Evolutionary conservation across 176 grass and related monocot species (phyloP), one percentile per base, ranked within the genome.

Genomic region (Oryza glumipatula): DNA sequence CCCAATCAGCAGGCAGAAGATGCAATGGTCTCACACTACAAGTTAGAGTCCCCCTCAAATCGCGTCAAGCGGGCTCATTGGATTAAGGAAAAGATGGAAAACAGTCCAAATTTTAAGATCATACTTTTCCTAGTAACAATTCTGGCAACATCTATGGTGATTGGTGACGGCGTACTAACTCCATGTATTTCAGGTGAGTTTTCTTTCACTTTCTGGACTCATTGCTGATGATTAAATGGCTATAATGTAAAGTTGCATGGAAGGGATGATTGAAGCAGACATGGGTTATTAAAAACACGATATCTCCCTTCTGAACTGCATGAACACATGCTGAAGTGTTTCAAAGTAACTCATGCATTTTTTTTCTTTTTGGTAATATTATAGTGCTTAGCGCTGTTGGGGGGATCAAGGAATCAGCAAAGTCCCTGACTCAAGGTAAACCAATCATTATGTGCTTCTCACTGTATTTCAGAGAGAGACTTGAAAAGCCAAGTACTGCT

Each of bases 141-240:
- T 51, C 77, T 95, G 21, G 93, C 86, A 39, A 95, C 93, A 75
- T 92, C 90, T 17, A 95, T 95, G 93, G 93, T 95, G 63, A 95
- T 95, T 76, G 93, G 93, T 52, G 93, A 95, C 45, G 90, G 93
- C 35, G 86, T 95, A 36, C 73, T 93, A 64, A 95, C 93, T 78
- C 93, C 90, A 78, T 90, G 71, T 71, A 93, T 93, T 8, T 95
- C 93, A 86, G 93, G 93, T 91, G 39, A 72, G 44, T 70, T 64
- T 26, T 47, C 52, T 69, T 78, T 24, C 33, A 4, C 76, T 86
- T 69, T 24, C 8, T 61, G 1, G 33, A 22, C 11, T 84, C 22
- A 77, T 58, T 21, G 52, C 52, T 56, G 15, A 6, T 58, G 54
- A 58, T 16, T 36, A 76, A 63, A 13, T 66, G 7, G 41, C 46